Base-by-base conservation (phyloP, 148 eudicot genomes). In the Rheum nobile region DNA sequence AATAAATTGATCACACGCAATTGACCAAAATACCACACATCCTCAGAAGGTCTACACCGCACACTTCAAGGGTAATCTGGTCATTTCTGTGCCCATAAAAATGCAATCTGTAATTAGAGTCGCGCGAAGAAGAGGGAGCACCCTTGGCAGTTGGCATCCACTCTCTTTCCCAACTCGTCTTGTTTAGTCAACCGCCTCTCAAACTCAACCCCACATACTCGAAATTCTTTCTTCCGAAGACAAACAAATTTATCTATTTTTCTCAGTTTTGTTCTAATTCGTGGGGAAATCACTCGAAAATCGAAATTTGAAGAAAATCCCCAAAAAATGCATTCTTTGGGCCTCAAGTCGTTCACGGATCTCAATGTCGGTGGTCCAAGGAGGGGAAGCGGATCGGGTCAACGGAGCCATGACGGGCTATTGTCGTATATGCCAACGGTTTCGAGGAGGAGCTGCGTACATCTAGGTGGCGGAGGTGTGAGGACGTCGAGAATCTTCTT, bases 301-400 rank as follows among this genome's bases (percentile, higher is more conserved):
- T 13, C 37, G 12, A 22, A 22, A 7, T 57, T 57, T 28, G 67
- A 3, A 5, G 70, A 16, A 16, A 65, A 24, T 6, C 39, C 11
- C 16, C 1, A 16, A 75, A 82, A 72, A 48, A 91, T 89, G 92
- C 90, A 87, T 61, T 85, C 95, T 50, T 75, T 89, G 59, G 82
- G 82, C 29, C 74, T 86, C 19, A 88, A 86, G 74, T 31, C 83
- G 75, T 82, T 81, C 39, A 71, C 83, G 2, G 85, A 88, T 81
- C 83, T 86, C 59, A 80, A 75, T 31, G 75, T 81, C 22, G 83
- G 81, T 46, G 70, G 74, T 65, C 22, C 22, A 19, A 29, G 68
- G 38, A 38, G 71, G 72, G 61, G 76, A 65, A 71, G 47, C 43
- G 75, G 77, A 67, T 55, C 80, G 54, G 72, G 71, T 61, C 77